These are phyloP conservation scores for Fallopia convolvulus DNA, from an alignment of 148 eudicot species.

Conservation along the genomic window DNA sequence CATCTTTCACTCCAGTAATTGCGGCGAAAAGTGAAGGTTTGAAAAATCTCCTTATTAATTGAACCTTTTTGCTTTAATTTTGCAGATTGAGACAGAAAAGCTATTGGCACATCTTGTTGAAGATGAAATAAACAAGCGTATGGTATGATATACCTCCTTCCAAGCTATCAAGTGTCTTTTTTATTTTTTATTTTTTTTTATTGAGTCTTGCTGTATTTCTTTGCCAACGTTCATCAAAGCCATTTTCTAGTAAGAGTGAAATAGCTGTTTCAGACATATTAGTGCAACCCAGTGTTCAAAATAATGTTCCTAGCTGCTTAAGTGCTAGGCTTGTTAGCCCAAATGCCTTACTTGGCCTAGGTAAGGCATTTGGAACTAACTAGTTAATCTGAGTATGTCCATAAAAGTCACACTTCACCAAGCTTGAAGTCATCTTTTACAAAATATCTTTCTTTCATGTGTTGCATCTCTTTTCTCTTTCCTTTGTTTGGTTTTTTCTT, in stretches of 20 bases:
- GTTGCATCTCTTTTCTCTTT: neutral
- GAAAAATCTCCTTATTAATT: neutral
- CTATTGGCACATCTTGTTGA: slow-evolving; percentile 92
- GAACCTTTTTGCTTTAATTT: slow-evolving; percentile 3
- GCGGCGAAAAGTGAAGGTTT: neutral
- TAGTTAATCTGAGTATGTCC: neutral
- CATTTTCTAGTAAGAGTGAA: neutral
- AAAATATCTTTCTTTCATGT: neutral
- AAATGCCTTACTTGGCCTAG: neutral
- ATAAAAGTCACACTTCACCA: neutral
- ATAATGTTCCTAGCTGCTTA: neutral
- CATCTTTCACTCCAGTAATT: neutral
- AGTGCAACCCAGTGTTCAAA: neutral
- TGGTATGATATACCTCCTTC: slow-evolving; percentile 35
- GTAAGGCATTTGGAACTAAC: neutral
- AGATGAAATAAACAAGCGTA: slow-evolving; percentile 85
- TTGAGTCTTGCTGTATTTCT: neutral
- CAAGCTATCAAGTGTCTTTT: neutral
- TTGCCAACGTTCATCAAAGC: neutral
- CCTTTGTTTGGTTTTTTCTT: neutral
- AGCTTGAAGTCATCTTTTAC: neutral
- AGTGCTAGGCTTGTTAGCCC: neutral
- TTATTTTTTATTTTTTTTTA: too few species aligned
- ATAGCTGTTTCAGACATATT: neutral
- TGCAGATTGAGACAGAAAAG: slow-evolving; percentile 97